Percentiles rank a stretch among this genome's conserved stretches.
phyloP scores from a whole-genome alignment of 495 filamentous ascomycete species.

The Tuber umbilicatum region DNA sequence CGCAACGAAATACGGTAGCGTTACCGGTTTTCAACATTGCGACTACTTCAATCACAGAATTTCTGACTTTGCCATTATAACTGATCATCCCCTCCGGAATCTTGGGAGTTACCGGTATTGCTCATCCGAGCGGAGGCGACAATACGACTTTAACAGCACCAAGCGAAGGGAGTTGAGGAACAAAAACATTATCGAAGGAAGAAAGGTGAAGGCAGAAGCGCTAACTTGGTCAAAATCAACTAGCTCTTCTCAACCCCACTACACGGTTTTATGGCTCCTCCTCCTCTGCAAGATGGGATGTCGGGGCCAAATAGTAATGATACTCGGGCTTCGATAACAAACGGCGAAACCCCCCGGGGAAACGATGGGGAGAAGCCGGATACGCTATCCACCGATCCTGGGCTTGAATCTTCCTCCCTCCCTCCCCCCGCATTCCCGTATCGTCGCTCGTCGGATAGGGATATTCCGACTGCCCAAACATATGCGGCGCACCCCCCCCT shows the following conservation, averaged over 20 bases:
- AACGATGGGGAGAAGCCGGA: not conserved
- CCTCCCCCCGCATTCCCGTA: constrained; percentile 29
- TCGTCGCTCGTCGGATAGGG: constrained; percentile 32
- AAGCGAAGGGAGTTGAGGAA: not conserved
- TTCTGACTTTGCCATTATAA: not conserved
- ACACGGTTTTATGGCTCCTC: not conserved
- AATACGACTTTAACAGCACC: not conserved
- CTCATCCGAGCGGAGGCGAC: not conserved
- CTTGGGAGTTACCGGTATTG: not conserved
- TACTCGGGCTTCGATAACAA: not conserved
- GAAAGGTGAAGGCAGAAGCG: not conserved
- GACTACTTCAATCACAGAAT: not conserved
- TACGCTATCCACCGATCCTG: not conserved
- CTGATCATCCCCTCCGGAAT: not conserved
- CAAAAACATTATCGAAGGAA: not conserved
- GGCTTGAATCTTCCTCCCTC: constrained; percentile 5
- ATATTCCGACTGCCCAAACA: constrained; percentile 32
- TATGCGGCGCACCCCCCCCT: constrained; percentile 19
- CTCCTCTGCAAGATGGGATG: not conserved
- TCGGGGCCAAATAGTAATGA: not conserved
- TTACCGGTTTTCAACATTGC: not conserved
- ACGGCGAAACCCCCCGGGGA: not conserved
- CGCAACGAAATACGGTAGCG: not conserved
- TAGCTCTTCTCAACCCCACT: not conserved
- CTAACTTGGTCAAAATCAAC: not conserved